Base-by-base conservation (phyloP, 2,329 filamentous ascomycete genomes). In the Apiospora pterosperma region DNA sequence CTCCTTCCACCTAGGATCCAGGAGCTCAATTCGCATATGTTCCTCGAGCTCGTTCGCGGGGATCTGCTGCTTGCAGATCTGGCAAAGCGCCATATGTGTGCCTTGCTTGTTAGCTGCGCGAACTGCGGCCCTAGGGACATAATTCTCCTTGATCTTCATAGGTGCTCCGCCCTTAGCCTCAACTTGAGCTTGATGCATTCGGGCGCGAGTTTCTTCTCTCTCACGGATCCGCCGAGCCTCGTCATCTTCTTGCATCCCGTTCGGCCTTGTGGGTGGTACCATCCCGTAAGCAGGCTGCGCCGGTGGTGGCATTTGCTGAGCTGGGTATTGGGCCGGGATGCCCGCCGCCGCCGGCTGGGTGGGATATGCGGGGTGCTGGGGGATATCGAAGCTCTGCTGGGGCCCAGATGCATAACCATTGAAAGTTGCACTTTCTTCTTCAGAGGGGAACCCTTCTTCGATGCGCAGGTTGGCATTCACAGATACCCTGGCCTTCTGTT, bases 1-100 rank as follows among this genome's bases (percentile, higher is more conserved):
- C 75, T 97, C 94, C 76, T 97, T 97, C 94, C 95, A 98, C 65
- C 91, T 88, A 0, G 95, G 95, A 75, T 98, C 95, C 65, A 97
- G 86, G 59, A 97, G 85, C 79, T 98, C 95, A 75, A 98, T 97
- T 77, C 92, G 88, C 88, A 98, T 95, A 75, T 98, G 95, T 68
- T 95, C 90, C 66, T 96, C 92, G 69, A 97, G 85, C 79, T 98
- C 95, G 71, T 91, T 88, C 72, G 92, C 88, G 8, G 93, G 92
- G 66, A 97, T 93, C 70, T 92, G 89, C 79, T 97, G 92, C 71
- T 92, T 91, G 83, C 96, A 98, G 78, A 97, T 97, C 64, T 94
- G 94, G 76, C 95, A 98, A 64, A 97, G 82, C 4, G 90, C 91
- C 76, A 89, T 92, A 68, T 88, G 84, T 48, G 82, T 82, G 62